A percentile compares a stretch with the other conserved stretches of the same genome.
Conservation (phyloP, 2,329 filamentous ascomycete species). For the Fusarium sp. region DNA sequence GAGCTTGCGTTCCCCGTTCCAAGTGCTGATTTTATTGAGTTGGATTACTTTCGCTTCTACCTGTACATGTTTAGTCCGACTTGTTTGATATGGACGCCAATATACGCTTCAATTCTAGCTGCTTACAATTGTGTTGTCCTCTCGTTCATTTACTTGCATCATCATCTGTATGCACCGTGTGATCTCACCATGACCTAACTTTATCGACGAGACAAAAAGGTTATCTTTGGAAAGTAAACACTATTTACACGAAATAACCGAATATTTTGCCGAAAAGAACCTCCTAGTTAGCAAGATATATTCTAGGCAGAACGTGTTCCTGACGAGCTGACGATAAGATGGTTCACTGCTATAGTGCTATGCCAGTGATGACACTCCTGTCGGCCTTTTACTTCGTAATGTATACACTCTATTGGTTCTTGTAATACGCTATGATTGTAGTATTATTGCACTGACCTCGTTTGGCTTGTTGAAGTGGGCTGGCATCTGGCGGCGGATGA, state of each 20-base stretch:
- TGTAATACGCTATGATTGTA: not conserved
- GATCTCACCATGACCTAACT: not conserved
- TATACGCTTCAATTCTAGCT: not conserved
- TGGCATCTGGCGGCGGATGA: not conserved
- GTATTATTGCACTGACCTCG: not conserved
- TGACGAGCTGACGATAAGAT: not conserved
- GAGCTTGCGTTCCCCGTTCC: not conserved
- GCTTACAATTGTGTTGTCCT: no score
- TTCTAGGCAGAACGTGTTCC: not conserved
- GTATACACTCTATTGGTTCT: not conserved
- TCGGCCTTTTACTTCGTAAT: not conserved
- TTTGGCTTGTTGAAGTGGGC: not conserved
- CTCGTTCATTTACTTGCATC: not conserved
- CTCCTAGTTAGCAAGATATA: not conserved
- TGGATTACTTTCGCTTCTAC: not conserved
- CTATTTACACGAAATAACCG: not conserved
- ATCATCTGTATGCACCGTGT: not conserved
- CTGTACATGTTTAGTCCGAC: not conserved
- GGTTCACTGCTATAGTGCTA: not conserved
- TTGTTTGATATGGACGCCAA: not conserved
- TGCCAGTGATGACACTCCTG: not conserved
- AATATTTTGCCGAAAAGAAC: not conserved
- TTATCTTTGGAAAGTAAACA: not conserved
- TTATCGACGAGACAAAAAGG: not conserved
- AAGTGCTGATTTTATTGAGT: constrained; percentile 1